phyloP scores from a whole-genome alignment of 1,139 yeast species.

The Hanseniaspora gamundiae region DNA sequence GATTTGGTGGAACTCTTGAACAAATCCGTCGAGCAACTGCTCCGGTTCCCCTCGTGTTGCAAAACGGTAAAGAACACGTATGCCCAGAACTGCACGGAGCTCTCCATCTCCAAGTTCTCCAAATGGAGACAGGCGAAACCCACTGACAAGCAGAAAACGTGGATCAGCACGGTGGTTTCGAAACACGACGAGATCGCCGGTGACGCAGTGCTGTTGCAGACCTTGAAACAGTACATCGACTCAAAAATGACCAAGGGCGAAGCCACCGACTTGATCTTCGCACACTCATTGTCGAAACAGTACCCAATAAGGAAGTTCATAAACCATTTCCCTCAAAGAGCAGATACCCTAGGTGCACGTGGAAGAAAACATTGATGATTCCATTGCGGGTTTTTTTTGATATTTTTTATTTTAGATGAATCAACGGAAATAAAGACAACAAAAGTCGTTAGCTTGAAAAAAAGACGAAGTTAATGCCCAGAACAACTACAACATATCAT shows the following conservation, averaged over 20 bases:
- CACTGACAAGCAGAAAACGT: not conserved
- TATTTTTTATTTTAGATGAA: no score
- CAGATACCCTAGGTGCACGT: no score
- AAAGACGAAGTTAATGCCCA: no score
- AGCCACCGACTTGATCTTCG: not conserved
- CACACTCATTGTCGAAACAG: not conserved
- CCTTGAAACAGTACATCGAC: not conserved
- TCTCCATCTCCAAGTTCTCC: not conserved
- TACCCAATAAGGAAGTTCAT: not conserved
- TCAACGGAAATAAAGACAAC: no score
- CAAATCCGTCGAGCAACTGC: not conserved
- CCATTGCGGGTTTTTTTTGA: not conserved
- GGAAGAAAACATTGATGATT: no score
- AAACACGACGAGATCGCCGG: not conserved
- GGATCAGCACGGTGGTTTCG: not conserved
- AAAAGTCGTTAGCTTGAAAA: no score
- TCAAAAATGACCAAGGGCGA: not conserved
- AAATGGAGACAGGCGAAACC: not conserved
- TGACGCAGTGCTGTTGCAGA: not conserved
- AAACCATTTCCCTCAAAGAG: not conserved
- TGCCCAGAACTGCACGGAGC: not conserved
- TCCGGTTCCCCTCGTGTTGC: not conserved
- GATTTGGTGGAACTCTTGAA: not conserved
- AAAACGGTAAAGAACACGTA: not conserved
- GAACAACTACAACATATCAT: no score